Conservation (phyloP, 352 stramenopile genomes). For the Phytophthora pini region DNA sequence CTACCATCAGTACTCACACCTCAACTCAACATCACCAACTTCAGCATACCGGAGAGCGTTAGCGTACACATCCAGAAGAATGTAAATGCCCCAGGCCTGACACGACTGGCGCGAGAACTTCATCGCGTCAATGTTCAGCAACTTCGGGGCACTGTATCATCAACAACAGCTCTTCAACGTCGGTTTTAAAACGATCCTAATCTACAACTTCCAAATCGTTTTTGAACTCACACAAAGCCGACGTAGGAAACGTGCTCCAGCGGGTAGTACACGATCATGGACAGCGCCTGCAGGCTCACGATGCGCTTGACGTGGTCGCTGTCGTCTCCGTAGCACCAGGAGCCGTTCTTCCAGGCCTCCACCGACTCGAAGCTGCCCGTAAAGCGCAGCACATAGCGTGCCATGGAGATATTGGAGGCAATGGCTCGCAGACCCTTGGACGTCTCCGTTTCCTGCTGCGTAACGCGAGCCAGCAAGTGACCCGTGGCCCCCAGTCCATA, state of each 20-base stretch:
- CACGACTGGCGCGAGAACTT: conserved; percentile 76
- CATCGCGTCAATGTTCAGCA: conserved; percentile 78
- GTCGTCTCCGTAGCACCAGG: conserved; percentile 81
- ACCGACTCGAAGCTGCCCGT: conserved; percentile 78
- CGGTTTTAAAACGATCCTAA: too few relatives aligned
- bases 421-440: conserved; percentile 67
- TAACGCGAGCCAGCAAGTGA: conserved; percentile 58
- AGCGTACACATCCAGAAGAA: conserved; percentile 81
- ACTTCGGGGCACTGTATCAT: conserved; percentile 67
- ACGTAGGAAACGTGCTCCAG: conserved; percentile 86
- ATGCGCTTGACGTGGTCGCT: conserved; percentile 62
- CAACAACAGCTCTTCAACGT: conserved; percentile 5
- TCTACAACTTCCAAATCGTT: too few relatives aligned
- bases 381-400: conserved; percentile 82
- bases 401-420: conserved; percentile 78
- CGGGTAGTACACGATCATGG: conserved; percentile 89
- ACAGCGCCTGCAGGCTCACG: conserved; percentile 74
- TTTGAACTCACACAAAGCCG: conserved; percentile 71
- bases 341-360: conserved; percentile 75
- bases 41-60: conserved; percentile 69
- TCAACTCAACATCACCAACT: not conserved
- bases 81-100: conserved; percentile 74
- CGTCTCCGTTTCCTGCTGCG: conserved; percentile 57
- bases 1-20: conserved; percentile 4
- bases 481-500: conserved; percentile 67